These are phyloP conservation scores for Paramyrothecium sp. DNA, from an alignment of 2,329 filamentous ascomycete genomes.

Conservation along the genomic window DNA sequence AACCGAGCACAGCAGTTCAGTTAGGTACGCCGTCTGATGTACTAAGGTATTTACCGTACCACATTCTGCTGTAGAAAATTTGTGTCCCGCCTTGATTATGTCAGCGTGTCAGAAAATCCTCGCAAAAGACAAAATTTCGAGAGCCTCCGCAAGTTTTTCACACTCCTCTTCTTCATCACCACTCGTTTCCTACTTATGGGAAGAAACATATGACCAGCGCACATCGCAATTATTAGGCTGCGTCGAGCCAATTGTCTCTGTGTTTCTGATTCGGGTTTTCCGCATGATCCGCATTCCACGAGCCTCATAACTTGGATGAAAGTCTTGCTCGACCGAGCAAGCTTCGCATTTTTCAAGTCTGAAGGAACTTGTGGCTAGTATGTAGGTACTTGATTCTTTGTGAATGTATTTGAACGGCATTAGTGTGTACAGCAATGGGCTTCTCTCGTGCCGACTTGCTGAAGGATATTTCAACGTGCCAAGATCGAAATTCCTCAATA, in stretches of 20 bases:
- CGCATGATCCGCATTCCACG: too few relatives aligned
- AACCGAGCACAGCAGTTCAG: too few relatives aligned
- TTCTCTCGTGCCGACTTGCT: constrained; percentile 49
- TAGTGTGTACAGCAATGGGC: constrained; percentile 60
- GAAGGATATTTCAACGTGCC: constrained; percentile 58
- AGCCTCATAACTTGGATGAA: too few relatives aligned
- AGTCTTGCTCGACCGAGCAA: background rate
- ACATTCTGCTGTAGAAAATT: too few relatives aligned
- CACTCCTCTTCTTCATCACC: background rate
- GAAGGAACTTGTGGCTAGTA: background rate
- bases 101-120: background rate
- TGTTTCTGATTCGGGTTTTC: too few relatives aligned
- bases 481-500: constrained; percentile 46
- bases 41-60: too few relatives aligned
- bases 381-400: constrained; percentile 10
- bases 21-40: too few relatives aligned
- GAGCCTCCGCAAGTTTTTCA: background rate
- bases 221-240: too few relatives aligned
- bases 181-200: too few relatives aligned
- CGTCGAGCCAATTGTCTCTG: too few relatives aligned
- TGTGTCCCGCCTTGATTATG: background rate
- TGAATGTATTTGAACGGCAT: constrained; percentile 40
- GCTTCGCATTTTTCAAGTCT: background rate
- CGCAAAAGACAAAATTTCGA: background rate
- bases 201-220: too few relatives aligned